Conservation (phyloP, 495 filamentous ascomycete species). For the Halenospora varia region DNA sequence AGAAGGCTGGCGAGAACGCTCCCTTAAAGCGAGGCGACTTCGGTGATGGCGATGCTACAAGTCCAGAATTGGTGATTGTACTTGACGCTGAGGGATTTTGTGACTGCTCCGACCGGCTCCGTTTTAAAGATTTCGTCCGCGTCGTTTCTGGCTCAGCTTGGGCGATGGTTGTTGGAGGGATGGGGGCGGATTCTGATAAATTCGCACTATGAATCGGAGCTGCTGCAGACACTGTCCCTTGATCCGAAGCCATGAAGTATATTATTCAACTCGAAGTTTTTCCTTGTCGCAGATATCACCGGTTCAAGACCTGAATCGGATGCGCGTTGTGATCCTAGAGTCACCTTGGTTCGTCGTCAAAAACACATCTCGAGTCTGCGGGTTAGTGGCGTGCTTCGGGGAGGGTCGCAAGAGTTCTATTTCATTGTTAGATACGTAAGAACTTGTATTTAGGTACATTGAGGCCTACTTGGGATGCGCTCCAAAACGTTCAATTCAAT, state of each 20-base stretch:
- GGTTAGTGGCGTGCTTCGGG: not conserved
- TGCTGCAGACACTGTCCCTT: constrained; percentile 17
- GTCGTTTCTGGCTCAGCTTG: constrained; percentile 9
- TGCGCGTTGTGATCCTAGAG: constrained; percentile 6
- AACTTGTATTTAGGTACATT: not conserved
- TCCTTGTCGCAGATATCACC: not conserved
- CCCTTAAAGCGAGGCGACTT: constrained; percentile 46
- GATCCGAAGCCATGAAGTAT: constrained; percentile 23
- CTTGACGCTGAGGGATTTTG: constrained; percentile 32
- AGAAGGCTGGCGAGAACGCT: constrained; percentile 42
- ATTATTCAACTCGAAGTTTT: not conserved
- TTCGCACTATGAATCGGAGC: constrained; percentile 9
- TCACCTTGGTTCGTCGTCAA: constrained; percentile 11
- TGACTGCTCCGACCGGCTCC: constrained; percentile 43
- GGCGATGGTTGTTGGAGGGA: not conserved
- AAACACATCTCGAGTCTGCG: constrained; percentile 13
- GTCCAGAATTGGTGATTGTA: constrained; percentile 31
- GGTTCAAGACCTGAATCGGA: not conserved
- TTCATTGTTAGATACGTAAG: not conserved
- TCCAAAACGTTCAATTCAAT: not conserved
- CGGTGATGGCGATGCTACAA: constrained; percentile 38
- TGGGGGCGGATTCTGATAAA: constrained; percentile 11
- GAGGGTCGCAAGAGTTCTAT: constrained; percentile 7
- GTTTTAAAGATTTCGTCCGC: constrained; percentile 41
- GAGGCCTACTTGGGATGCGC: constrained; percentile 7